A percentile compares a stretch with the other conserved stretches of the same genome.
Evolutionary conservation across 2,329 filamentous ascomycete species (phyloP).

Genomic region (Aureobasidium sp.): DNA sequence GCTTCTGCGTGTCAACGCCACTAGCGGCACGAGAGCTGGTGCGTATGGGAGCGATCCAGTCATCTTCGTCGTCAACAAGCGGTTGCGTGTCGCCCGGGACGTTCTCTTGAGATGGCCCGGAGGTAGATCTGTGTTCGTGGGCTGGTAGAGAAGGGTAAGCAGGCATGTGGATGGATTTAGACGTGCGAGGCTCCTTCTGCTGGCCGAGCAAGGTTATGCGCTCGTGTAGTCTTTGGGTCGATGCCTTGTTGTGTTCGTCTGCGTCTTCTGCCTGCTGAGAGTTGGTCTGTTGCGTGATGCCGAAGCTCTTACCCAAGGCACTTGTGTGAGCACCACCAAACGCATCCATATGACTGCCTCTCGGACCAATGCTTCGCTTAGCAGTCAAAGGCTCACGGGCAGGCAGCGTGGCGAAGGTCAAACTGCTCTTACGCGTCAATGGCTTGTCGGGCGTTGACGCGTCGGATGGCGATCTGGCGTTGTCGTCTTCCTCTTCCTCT

Average conservation of each 20-base stretch:
- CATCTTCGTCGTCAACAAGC: slow-evolving; percentile 43
- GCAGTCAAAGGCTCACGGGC: slow-evolving; percentile 77
- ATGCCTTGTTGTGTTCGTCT: slow-evolving; percentile 69
- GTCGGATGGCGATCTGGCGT: slow-evolving; percentile 52
- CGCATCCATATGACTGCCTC: slow-evolving; percentile 66
- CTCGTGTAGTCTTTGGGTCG: slow-evolving; percentile 87
- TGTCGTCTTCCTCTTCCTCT: slow-evolving; percentile 34
- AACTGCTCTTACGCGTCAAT: slow-evolving; percentile 80
- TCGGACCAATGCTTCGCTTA: slow-evolving; percentile 71
- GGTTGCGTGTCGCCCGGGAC: slow-evolving; percentile 10
- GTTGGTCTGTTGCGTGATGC: slow-evolving; percentile 42
- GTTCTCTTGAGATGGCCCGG: slow-evolving; percentile 18
- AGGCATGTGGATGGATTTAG: slow-evolving; percentile 31
- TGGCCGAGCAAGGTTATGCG: slow-evolving; percentile 71
- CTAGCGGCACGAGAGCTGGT: slow-evolving; percentile 8
- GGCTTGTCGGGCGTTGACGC: slow-evolving; percentile 66
- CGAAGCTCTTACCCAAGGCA: slow-evolving; percentile 63
- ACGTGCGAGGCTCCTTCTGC: slow-evolving; percentile 37
- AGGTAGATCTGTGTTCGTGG: slow-evolving; percentile 8
- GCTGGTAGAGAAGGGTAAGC: slow-evolving; percentile 22
- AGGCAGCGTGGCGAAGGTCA: slow-evolving; percentile 88
- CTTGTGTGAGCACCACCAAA: slow-evolving; percentile 49
- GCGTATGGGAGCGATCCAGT: slow-evolving; percentile 50
- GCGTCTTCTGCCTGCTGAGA: slow-evolving; percentile 34
- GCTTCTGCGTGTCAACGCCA: slow-evolving; percentile 6